Percentiles rank a stretch among this genome's conserved stretches.
phyloP scores from a whole-genome alignment of 176 grass and related monocot species.

The Oryza officinalis region DNA sequence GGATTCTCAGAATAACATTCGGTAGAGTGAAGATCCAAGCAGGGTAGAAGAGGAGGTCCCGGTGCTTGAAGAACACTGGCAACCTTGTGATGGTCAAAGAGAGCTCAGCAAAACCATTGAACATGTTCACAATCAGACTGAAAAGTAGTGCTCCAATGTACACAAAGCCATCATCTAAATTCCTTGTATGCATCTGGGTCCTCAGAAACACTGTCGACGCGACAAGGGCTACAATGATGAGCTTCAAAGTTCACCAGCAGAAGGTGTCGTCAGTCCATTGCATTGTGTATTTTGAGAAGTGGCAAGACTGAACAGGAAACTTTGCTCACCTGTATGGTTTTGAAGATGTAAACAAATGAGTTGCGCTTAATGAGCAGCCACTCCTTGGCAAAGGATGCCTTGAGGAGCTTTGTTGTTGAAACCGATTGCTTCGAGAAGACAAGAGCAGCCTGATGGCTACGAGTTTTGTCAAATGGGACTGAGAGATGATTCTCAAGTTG shows the following conservation, averaged over 20 bases:
- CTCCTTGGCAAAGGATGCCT: slow-evolving; percentile 84
- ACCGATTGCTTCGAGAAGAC: slow-evolving; percentile 77
- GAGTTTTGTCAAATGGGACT: slow-evolving; percentile 68
- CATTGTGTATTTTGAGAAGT: neutral
- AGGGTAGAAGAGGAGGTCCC: slow-evolving; percentile 94
- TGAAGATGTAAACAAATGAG: slow-evolving; percentile 95
- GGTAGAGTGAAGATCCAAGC: slow-evolving; percentile 90
- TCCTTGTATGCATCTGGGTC: slow-evolving; percentile 73
- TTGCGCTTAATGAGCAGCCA: slow-evolving; percentile 99
- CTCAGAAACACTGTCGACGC: slow-evolving; percentile 72
- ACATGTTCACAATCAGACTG: slow-evolving; percentile 83
- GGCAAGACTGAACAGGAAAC: neutral
- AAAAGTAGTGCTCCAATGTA: slow-evolving; percentile 89
- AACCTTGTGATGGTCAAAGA: slow-evolving; percentile 80
- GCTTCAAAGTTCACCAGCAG: slow-evolving; percentile 39
- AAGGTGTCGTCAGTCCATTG: slow-evolving; percentile 14
- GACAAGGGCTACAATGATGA: slow-evolving; percentile 72
- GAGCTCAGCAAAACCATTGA: slow-evolving; percentile 97
- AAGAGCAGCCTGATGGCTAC: slow-evolving; percentile 80
- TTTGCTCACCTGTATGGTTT: slow-evolving; percentile 72
- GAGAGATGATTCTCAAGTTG: slow-evolving; percentile 85
- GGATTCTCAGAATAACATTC: slow-evolving; percentile 74
- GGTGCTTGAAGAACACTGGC: slow-evolving; percentile 96
- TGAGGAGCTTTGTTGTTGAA: slow-evolving; percentile 75
- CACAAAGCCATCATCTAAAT: slow-evolving; percentile 63